phyloP scores from a whole-genome alignment of 2,329 filamentous ascomycete species.

The Trichoderma asperellum region DNA sequence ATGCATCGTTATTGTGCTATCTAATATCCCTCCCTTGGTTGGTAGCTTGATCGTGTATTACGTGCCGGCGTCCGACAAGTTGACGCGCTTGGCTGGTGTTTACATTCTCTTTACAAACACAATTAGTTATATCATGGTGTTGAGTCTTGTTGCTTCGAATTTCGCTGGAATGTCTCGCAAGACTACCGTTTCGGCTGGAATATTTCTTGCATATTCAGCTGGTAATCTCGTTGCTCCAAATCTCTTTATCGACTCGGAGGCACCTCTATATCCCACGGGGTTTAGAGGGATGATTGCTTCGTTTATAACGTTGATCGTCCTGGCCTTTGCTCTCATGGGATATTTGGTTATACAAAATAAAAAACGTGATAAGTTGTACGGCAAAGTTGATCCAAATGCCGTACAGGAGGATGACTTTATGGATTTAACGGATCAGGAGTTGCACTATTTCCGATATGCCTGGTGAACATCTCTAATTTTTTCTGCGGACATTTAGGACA shows the following conservation, averaged over 20 bases:
- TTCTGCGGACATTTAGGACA: background rate
- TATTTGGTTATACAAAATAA: background rate
- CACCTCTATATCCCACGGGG: background rate
- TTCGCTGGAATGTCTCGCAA: slow-evolving; percentile 23
- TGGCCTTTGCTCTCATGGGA: background rate
- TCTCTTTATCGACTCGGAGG: slow-evolving; percentile 24
- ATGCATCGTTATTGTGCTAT: background rate
- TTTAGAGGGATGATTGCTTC: background rate
- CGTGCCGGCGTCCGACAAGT: background rate
- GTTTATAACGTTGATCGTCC: background rate
- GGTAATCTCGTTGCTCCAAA: slow-evolving; percentile 30
- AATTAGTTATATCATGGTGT: slow-evolving; percentile 30
- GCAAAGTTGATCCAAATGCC: background rate
- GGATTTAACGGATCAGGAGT: slow-evolving; percentile 23
- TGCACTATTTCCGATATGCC: slow-evolving; percentile 19
- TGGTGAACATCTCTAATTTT: background rate
- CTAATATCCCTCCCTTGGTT: background rate
- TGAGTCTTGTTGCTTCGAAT: background rate
- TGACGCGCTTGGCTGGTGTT: background rate
- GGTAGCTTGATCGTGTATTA: background rate
- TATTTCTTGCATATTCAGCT: slow-evolving; percentile 28
- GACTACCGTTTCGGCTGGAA: slow-evolving; percentile 21
- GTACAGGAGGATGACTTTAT: background rate
- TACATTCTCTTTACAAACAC: slow-evolving; percentile 28
- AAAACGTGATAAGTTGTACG: background rate